These are phyloP conservation scores for Chondrostereum purpureum DNA, from an alignment of 1,284 basidiomycete genomes.

Conservation along the genomic window DNA sequence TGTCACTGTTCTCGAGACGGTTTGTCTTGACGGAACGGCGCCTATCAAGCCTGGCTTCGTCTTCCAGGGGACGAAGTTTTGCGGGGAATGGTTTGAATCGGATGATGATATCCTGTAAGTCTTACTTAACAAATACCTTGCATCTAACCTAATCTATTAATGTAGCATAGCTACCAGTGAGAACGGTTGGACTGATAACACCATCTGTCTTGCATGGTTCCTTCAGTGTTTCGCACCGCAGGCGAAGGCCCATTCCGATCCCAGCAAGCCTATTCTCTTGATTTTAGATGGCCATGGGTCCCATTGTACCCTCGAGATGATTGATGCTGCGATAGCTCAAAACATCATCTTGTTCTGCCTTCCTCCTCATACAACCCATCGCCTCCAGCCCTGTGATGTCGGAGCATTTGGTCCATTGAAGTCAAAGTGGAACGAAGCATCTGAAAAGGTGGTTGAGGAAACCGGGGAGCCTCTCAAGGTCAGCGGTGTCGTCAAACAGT, in stretches of 20 bases:
- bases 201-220: constrained; percentile 28
- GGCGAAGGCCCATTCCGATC: constrained; percentile 15
- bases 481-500: constrained; percentile 20
- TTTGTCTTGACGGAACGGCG: constrained; percentile 24
- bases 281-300: constrained; percentile 35
- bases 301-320: constrained; percentile 18
- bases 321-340: constrained; percentile 17
- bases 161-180: constrained; percentile 20
- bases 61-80: constrained; percentile 23
- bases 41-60: constrained; percentile 28
- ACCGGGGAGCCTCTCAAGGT: constrained; percentile 14
- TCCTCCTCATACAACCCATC: constrained; percentile 27
- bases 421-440: constrained; percentile 18
- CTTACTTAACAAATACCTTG: too few relatives aligned
- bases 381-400: constrained; percentile 26
- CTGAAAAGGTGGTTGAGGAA: constrained; percentile 13
- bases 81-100: constrained; percentile 24
- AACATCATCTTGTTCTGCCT: constrained; percentile 25
- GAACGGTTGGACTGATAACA: constrained; percentile 37
- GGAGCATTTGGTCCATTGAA: constrained; percentile 24
- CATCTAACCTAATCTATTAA: not conserved
- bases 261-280: constrained; percentile 24
- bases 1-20: constrained; percentile 26
- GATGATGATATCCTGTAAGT: constrained; percentile 21
- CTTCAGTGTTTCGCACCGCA: constrained; percentile 27